Percentiles rank a stretch among this genome's conserved stretches.
phyloP scores from a whole-genome alignment of 176 grass and related monocot genomes.

The Tillandsia fasciculata region DNA sequence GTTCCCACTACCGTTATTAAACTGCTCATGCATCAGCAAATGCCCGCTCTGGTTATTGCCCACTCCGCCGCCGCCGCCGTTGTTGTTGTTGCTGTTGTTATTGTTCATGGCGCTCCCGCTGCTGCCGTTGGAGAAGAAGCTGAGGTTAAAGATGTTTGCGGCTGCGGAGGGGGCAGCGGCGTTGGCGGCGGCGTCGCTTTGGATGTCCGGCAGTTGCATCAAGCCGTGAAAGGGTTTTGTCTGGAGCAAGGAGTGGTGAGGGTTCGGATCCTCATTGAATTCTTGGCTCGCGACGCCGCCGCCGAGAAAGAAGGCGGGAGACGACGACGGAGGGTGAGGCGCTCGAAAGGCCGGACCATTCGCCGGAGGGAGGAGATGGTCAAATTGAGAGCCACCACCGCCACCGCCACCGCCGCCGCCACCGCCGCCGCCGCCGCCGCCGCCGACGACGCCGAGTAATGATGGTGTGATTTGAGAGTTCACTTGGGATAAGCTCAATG shows the following conservation, averaged over 20 bases:
- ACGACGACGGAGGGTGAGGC: neutral
- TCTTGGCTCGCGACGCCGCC: slow-evolving; percentile 7
- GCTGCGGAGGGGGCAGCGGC: neutral
- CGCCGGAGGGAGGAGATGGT: slow-evolving; percentile 3
- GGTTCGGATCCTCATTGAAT: neutral
- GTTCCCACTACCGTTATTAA: neutral
- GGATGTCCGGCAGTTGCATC: slow-evolving; percentile 16
- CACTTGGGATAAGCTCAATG: neutral
- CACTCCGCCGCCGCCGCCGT: neutral
- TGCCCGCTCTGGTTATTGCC: neutral
- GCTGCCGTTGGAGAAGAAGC: slow-evolving; percentile 13
- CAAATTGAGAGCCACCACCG: slow-evolving; percentile 10
- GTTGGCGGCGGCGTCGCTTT: neutral
- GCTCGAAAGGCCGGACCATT: slow-evolving; percentile 2
- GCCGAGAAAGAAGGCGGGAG: too few species aligned
- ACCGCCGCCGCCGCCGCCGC: slow-evolving; percentile 33
- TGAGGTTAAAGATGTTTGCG: slow-evolving; percentile 7
- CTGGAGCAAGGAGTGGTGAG: slow-evolving; percentile 10
- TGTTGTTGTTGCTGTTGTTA: neutral
- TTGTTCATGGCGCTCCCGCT: neutral
- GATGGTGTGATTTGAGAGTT: slow-evolving; percentile 10
- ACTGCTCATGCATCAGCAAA: neutral
- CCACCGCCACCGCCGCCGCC: neutral
- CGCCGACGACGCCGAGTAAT: slow-evolving; percentile 33
- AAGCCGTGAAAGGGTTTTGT: slow-evolving; percentile 14